Evolutionary conservation across 2,329 filamentous ascomycete species (phyloP).

Genomic region (Botrytis medusae): DNA sequence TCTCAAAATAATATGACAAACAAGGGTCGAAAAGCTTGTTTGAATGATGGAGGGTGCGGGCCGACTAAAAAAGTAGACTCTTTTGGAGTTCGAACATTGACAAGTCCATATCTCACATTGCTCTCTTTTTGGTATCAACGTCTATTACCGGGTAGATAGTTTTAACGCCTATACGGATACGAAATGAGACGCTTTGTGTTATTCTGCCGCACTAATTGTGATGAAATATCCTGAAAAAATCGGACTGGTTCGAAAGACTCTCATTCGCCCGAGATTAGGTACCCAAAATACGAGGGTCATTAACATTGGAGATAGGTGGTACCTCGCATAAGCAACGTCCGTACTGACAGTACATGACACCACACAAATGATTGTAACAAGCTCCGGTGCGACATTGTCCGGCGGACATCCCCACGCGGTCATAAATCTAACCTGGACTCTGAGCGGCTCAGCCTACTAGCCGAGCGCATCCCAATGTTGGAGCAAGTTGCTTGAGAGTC

Average conservation of each 20-base stretch:
- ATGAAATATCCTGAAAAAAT: constrained; percentile 14
- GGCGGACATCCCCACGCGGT: constrained; percentile 23
- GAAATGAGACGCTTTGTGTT: constrained; percentile 14
- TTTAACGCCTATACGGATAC: constrained; percentile 21
- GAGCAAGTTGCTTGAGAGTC: not conserved
- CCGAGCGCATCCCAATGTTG: not conserved
- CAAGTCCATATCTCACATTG: constrained; percentile 14
- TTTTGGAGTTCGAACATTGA: not conserved
- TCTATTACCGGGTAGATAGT: constrained; percentile 4
- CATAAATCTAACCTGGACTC: not conserved
- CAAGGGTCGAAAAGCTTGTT: constrained; percentile 22
- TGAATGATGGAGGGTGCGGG: constrained; percentile 17
- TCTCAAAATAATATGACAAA: constrained; percentile 17
- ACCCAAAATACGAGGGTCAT: constrained; percentile 19
- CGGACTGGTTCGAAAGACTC: constrained; percentile 13
- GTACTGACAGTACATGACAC: constrained; percentile 22
- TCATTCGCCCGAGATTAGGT: constrained; percentile 24
- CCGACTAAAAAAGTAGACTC: constrained; percentile 9
- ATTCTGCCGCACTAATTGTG: constrained; percentile 9
- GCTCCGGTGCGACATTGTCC: constrained; percentile 23
- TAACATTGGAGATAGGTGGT: constrained; percentile 8
- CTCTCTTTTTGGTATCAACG: constrained; percentile 18
- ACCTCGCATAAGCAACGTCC: constrained; percentile 23
- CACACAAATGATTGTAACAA: constrained; percentile 19
- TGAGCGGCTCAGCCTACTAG: constrained; percentile 16